Evolutionary conservation across 176 grass and related monocot genomes (phyloP), one percentile per base, ranked within the genome.

Genomic region (barley (Hordeum vulgare)): DNA sequence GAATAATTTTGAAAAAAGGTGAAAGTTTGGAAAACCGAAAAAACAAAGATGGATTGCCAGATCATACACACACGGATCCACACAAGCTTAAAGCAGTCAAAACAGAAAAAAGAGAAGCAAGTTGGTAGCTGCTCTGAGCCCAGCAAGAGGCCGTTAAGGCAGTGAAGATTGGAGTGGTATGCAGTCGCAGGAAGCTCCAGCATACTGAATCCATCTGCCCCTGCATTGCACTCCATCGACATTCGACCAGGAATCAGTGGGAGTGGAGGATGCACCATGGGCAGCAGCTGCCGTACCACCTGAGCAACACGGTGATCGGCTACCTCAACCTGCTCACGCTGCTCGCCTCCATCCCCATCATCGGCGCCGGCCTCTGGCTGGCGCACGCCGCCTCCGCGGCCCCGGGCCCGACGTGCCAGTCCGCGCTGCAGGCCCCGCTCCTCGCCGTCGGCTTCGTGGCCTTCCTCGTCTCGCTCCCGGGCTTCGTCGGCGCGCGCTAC

Each of bases 281-380:
- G 35, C 89, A 61, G 13, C 45, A 37, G 20, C 18, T 28, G 20
- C 7, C 80, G 31, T 47, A 75, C 40, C 39, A 86, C 44, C 91
- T 94, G 58, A 97, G 94, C 89, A 97, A 92, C 92, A 90, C 86
- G 27, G 49, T 88, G 35, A 69, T 94, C 34, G 94, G 94, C 2
- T 92, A 92, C 87, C 78, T 94, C 13, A 97, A 97, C 81, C 91
- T 97, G 41, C 4, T 94, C 36, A 94, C 92, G 18, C 88, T 97
- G 3, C 76, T 94, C 0, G 88, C 87, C 9, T 97, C 94, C 24
- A 89, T 97, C 83, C 94, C 94, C 21, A 14, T 94, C 59, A 94
- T 97, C 13, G 94, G 90, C 14, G 89, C 89, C 0, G 94, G 94
- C 6, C 83, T 97, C 47, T 97, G 92, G 94, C 79, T 94, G 84